These are phyloP conservation scores for Amphicarpaea edgeworthii DNA, from an alignment of 306 rosid genomes.

Conservation along the genomic window DNA sequence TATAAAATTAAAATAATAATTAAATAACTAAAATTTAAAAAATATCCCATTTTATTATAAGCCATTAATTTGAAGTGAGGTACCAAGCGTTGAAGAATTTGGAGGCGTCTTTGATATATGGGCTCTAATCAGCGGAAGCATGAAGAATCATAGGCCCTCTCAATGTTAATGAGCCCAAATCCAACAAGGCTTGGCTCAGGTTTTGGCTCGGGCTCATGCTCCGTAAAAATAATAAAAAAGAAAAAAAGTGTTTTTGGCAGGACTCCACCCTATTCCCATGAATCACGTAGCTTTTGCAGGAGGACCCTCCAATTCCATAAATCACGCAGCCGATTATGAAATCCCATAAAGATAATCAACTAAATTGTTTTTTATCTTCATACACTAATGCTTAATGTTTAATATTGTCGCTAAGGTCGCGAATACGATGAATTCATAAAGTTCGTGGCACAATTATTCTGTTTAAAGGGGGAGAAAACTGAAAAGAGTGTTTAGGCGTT, in stretches of 20 bases:
- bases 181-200: too few species aligned
- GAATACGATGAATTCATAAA: conserved; percentile 28
- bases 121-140: neutral
- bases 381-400: too few species aligned
- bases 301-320: too few species aligned
- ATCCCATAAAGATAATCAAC: neutral
- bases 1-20: too few species aligned
- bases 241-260: neutral
- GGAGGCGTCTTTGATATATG: too few species aligned
- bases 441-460: neutral
- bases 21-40: too few species aligned
- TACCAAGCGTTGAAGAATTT: too few species aligned
- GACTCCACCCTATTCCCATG: conserved; percentile 27
- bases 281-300: conserved; percentile 57
- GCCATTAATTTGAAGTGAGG: too few species aligned
- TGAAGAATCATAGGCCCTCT: neutral
- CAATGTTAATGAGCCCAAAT: neutral
- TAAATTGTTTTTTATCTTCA: neutral
- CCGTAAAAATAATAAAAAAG: neutral
- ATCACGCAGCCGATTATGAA: conserved; percentile 45
- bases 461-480: neutral
- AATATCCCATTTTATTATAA: too few species aligned
- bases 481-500: conserved; percentile 4
- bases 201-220: too few species aligned
- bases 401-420: neutral